These are phyloP conservation scores for Phytophthora colocasiae DNA, from an alignment of 352 stramenopile genomes.

Conservation along the genomic window DNA sequence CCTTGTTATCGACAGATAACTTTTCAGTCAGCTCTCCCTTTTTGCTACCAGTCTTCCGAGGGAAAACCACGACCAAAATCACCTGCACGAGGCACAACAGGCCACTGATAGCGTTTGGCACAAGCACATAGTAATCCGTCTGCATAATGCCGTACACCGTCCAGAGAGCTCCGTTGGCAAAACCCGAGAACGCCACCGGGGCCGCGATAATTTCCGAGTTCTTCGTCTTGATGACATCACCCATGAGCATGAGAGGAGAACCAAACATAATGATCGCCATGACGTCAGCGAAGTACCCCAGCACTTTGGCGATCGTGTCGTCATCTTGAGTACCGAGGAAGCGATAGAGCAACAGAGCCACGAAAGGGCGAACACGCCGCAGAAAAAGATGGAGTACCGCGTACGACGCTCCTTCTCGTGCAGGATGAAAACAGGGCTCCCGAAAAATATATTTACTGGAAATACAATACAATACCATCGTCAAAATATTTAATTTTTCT, in stretches of 20 bases:
- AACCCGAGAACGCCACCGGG: slow-evolving; percentile 33
- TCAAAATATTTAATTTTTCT: no score
- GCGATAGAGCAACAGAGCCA: slow-evolving; percentile 32
- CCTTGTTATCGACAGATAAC: slow-evolving; percentile 9
- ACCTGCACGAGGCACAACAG: slow-evolving; percentile 38
- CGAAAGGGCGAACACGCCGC: slow-evolving; percentile 21
- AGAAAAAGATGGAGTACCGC: slow-evolving; percentile 28
- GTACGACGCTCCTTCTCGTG: slow-evolving; percentile 34
- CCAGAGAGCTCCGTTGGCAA: slow-evolving; percentile 36
- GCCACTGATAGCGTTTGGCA: slow-evolving; percentile 36
- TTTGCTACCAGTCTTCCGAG: slow-evolving; percentile 10
- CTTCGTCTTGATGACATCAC: slow-evolving; percentile 31
- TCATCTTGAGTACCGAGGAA: slow-evolving; percentile 27
- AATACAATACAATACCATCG: no score
- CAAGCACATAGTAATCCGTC: slow-evolving; percentile 39
- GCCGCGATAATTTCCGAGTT: slow-evolving; percentile 39
- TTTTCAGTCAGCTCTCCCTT: slow-evolving; percentile 29
- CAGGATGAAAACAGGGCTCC: no score
- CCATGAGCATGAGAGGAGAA: slow-evolving; percentile 34
- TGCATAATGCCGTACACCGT: slow-evolving; percentile 36
- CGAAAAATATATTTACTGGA: no score
- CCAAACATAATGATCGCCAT: slow-evolving; percentile 37
- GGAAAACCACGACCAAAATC: slow-evolving; percentile 32
- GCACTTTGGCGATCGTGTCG: slow-evolving; percentile 23
- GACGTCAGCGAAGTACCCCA: slow-evolving; percentile 38